These are phyloP conservation scores for Coleophoma crateriformis DNA, from an alignment of 2,329 filamentous ascomycete genomes.

Conservation along the genomic window DNA sequence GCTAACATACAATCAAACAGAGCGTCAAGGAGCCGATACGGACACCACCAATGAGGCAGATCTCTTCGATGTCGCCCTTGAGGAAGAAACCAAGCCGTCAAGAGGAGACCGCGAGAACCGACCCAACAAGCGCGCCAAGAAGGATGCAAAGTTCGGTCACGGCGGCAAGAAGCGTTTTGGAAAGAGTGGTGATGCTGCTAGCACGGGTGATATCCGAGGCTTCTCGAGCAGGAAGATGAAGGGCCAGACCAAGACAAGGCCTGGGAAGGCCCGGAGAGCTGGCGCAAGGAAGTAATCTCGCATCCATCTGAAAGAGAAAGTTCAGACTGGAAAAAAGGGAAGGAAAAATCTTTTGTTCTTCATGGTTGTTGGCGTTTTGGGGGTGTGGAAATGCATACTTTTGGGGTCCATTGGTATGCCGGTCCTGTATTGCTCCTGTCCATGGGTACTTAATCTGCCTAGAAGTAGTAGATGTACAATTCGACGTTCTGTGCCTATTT, in stretches of 20 bases:
- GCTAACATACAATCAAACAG: constrained; percentile 40
- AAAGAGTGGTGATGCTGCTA: constrained; percentile 87
- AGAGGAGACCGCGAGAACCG: constrained; percentile 32
- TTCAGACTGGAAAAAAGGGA: background rate
- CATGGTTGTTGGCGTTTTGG: background rate
- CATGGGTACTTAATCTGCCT: no score
- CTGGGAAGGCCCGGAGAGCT: constrained; percentile 38
- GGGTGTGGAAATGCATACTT: no score
- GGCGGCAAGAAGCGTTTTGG: constrained; percentile 89
- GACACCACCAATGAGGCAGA: constrained; percentile 66
- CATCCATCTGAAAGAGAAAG: no score
- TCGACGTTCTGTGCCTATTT: no score
- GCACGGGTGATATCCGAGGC: constrained; percentile 71
- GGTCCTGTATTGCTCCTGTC: no score
- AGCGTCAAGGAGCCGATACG: constrained; percentile 70
- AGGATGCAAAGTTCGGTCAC: constrained; percentile 90
- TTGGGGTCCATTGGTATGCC: no score
- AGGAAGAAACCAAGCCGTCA: constrained; percentile 41
- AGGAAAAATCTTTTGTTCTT: background rate
- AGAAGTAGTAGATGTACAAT: no score
- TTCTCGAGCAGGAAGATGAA: constrained; percentile 90
- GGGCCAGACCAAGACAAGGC: constrained; percentile 39
- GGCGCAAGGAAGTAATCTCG: constrained; percentile 19
- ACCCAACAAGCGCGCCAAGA: constrained; percentile 81
- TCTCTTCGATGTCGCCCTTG: constrained; percentile 86